Base-by-base conservation (phyloP, 2,329 filamentous ascomycete genomes). In the Penicillium sp. region DNA sequence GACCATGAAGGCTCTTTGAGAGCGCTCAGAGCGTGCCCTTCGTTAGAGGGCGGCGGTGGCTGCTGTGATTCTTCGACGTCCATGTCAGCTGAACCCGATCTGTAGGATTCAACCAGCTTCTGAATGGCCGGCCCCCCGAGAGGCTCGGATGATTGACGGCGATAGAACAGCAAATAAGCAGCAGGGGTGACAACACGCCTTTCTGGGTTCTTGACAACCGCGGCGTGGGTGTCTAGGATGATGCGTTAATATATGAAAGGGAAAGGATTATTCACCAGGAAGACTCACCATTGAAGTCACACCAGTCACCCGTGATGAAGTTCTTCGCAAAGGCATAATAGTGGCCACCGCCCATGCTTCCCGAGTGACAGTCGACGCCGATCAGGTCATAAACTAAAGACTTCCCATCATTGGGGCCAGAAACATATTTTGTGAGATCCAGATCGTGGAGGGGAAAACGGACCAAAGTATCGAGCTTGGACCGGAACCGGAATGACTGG, bases 261-360 rank as follows among this genome's bases (percentile, higher is more conserved):
- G 29, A 33, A 36, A 28, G 27, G 18, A 3, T 26, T 18, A 25
- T 20, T 11, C 28, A 27, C 8, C 13, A 34, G 10, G 26, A 25
- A 18, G 17, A 32, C 58, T 41, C 74, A 93, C 90, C 91, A 64
- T 98, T 97, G 65, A 94, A 97, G 54, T 94, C 87, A 64, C 96
- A 96, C 93, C 93, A 98, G 64, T 86, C 76, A 41, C 79, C 79
- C 58, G 94, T 88, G 45, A 86, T 75, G 66, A 95, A 96, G 64
- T 95, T 97, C 71, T 88, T 90, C 26, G 89, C 90, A 64, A 83
- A 90, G 18, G 93, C 93, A 14, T 90, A 97, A 70, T 98, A 98
- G 66, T 98, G 93, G 1, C 93, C 93, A 28, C 93, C 93, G 44
- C 89, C 89, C 25, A 98, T 78, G 19, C 89, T 88, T 45, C 93